Evolutionary conservation across 2,329 filamentous ascomycete species (phyloP), one percentile per base, ranked within the genome.

Genomic region (Salinomyces thailandicus): DNA sequence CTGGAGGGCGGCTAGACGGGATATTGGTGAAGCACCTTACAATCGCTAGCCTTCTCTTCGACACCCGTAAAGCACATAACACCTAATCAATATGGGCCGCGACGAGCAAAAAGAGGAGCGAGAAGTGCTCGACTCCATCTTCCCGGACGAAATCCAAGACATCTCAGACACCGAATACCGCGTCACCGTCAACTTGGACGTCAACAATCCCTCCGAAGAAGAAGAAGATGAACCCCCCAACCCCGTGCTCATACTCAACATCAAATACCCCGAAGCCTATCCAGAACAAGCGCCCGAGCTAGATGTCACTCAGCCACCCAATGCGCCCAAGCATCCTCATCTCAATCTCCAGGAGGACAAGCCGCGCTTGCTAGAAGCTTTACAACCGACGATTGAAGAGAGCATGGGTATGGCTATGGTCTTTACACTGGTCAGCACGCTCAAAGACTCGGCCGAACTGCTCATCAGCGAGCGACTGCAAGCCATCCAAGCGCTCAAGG

Each of bases 351-450:
- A 80, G 51, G 77, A 81, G 33, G 91, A 98, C 68, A 85, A 85
- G 57, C 69, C 75, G 13, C 62, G 64, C 35, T 75, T 98, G 11
- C 73, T 96, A 12, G 69, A 77, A 34, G 72, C 74, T 1, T 68
- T 96, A 9, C 62, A 76, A 26, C 77, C 81, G 12, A 83, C 80
- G 0, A 81, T 95, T 22, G 79, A 91, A 58, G 91, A 98, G 61
- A 96, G 87, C 50, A 64, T 96, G 41, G 91, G 91, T 44, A 96
- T 96, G 81, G 84, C 86, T 37, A 98, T 98, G 91, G 68, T 98
- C 1, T 98, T 96, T 62, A 85, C 89, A 0, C 67, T 98, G 16
- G 81, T 93, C 36, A 85, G 82, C 11, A 77, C 81, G 0, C 66
- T 98, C 42, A 96, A 95, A 58, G 91, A 98, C 41, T 72, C 75